Evolutionary conservation across 2,329 filamentous ascomycete species (phyloP), one percentile per base, ranked within the genome.

Genomic region (Corynespora cassiicola): DNA sequence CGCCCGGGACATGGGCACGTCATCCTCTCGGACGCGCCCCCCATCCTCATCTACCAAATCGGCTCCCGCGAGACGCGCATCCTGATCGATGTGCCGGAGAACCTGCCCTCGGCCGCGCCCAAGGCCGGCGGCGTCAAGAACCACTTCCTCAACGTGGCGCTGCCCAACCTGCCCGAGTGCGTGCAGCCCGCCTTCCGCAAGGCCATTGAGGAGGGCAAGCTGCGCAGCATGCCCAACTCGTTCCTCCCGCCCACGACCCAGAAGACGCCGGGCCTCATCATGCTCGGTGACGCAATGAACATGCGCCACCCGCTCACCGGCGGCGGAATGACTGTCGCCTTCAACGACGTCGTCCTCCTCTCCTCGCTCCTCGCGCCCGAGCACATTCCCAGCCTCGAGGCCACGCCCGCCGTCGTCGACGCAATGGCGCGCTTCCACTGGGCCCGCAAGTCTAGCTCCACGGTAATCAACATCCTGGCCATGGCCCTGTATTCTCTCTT

Each of bases 281-380:
- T 99, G 22, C 79, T 97, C 7, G 94, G 94, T 42, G 94, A 99
- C 66, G 92, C 94, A 10, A 86, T 95, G 79, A 99, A 99, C 75
- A 99, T 99, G 94, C 88, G 94, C n/a, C 94, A 99, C 71, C 94
- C 94, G 2, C 79, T 99, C 9, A 99, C 94, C 0, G 94, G 94
- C 36, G 94, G 94, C 52, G 94, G 94, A 56, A 99, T 99, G 94
- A 97, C 92, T 0, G 94, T 97, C 2, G 94, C 90, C 1, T 87
- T 99, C 69, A 95, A 92, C 72, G 94, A 99, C 63, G 91, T 88
- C 2, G 79, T 94, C 8, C 71, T 95, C 1, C 78, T 99, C 17
- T 76, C 86, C 1, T 79, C 86, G 7, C 75, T 96, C 15, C 80
- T 99, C 2, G 76, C 81, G 23, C 90, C 90, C 0, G 72, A 79